phyloP scores from a whole-genome alignment of 2,329 filamentous ascomycete species.

The Trichoderma breve region DNA sequence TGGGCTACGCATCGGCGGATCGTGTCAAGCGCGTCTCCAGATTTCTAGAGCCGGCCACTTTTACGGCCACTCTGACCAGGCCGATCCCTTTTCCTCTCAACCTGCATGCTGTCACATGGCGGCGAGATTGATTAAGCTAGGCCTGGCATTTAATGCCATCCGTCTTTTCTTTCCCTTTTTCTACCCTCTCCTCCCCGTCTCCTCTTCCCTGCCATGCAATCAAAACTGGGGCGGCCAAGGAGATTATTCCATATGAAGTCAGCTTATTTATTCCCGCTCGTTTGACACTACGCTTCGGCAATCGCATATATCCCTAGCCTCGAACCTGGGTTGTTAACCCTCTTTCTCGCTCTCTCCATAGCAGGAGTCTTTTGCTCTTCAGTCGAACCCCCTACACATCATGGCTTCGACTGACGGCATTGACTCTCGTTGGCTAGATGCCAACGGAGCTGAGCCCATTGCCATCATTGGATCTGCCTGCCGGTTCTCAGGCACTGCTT shows the following conservation, averaged over 20 bases:
- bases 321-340: neutral
- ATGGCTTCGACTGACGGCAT: slow-evolving; percentile 4
- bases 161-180: neutral
- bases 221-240: slow-evolving; percentile 15
- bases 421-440: slow-evolving; percentile 12
- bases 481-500: slow-evolving; percentile 38
- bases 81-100: neutral
- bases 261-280: slow-evolving; percentile 12
- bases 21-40: slow-evolving; percentile 15
- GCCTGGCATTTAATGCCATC: slow-evolving; percentile 1
- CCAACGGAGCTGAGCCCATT: slow-evolving; percentile 34
- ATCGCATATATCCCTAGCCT: slow-evolving; percentile 13
- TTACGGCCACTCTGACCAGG: slow-evolving; percentile 1
- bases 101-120: slow-evolving; percentile 9
- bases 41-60: slow-evolving; percentile 9
- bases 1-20: slow-evolving; percentile 8
- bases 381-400: neutral
- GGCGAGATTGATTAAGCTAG: neutral
- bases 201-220: neutral
- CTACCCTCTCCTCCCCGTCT: neutral
- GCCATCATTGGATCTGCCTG: slow-evolving; percentile 43
- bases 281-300: slow-evolving; percentile 1
- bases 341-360: neutral
- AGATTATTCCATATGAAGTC: slow-evolving; percentile 11
- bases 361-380: neutral